phyloP scores from a whole-genome alignment of 2,329 filamentous ascomycete species.

The Niveomyces coronatus region DNA sequence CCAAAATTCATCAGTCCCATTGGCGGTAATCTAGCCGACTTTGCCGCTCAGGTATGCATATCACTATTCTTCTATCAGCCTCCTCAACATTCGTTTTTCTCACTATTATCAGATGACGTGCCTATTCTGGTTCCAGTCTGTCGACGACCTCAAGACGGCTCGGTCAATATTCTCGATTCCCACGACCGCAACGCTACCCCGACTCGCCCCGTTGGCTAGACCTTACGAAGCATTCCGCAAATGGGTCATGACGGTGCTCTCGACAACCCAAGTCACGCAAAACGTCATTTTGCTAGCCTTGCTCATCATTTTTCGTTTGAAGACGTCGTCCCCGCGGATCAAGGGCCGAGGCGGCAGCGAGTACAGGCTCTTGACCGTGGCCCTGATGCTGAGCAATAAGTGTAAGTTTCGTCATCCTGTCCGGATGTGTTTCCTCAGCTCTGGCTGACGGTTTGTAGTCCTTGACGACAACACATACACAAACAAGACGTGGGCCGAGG shows the following conservation, averaged over 20 bases:
- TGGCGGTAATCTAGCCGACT: conserved; percentile 69
- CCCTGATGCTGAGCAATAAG: conserved; percentile 96
- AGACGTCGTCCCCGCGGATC: conserved; percentile 79
- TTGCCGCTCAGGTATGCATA: conserved; percentile 62
- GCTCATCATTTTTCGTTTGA: conserved; percentile 86
- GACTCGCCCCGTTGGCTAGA: conserved; percentile 60
- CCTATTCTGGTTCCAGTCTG: conserved; percentile 94
- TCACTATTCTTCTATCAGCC: not conserved
- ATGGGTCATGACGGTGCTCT: conserved; percentile 85
- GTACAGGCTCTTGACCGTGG: conserved; percentile 84
- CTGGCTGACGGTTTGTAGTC: conserved; percentile 40
- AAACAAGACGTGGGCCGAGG: conserved; percentile 98
- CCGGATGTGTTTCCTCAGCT: not conserved
- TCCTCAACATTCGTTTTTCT: not conserved
- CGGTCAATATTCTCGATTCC: conserved; percentile 45
- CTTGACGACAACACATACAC: conserved; percentile 98
- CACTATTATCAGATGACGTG: conserved; percentile 63
- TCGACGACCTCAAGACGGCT: conserved; percentile 65
- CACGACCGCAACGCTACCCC: conserved; percentile 30
- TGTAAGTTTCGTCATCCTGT: conserved; percentile 42
- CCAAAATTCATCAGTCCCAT: conserved; percentile 65
- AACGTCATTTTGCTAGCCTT: conserved; percentile 88
- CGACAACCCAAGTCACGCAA: conserved; percentile 90
- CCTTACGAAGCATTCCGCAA: conserved; percentile 76
- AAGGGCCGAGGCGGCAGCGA: conserved; percentile 90